Conservation (phyloP, 352 stramenopile genomes). For the Phytophthora idaei region DNA sequence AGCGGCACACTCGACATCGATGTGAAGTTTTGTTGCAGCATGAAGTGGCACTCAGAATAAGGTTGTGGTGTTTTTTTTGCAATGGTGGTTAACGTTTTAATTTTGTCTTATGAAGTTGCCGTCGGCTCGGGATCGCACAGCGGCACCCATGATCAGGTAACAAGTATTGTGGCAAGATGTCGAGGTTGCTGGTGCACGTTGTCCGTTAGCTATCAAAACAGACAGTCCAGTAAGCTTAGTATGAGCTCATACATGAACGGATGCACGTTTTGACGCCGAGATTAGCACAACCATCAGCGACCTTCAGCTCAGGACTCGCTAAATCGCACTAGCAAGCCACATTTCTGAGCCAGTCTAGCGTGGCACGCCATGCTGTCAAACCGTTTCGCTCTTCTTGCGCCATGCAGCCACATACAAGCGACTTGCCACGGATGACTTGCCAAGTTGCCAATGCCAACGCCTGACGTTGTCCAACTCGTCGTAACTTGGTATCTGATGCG, state of each 20-base stretch:
- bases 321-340: not conserved
- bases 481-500: not conserved
- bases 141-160: not conserved
- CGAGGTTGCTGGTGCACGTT: not conserved
- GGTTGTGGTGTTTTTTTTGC: not conserved
- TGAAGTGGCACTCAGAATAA: not conserved
- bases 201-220: too few species aligned
- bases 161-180: not conserved
- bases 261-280: too few species aligned
- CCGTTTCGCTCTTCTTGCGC: slow-evolving; percentile 19
- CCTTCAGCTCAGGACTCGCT: not conserved
- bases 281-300: not conserved
- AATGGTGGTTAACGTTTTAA: not conserved
- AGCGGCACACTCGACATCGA: too few species aligned
- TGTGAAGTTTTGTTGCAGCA: too few species aligned
- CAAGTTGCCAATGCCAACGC: too few species aligned
- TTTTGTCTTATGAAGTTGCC: not conserved
- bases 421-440: too few species aligned
- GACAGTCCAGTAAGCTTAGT: too few species aligned
- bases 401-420: not conserved
- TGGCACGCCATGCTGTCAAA: slow-evolving; percentile 16
- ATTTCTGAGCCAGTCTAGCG: not conserved
- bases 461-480: too few species aligned
- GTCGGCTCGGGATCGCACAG: slow-evolving; percentile 5
- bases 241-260: not conserved